Base-by-base conservation (phyloP, 2,329 filamentous ascomycete genomes). In the Hortaea sp. region DNA sequence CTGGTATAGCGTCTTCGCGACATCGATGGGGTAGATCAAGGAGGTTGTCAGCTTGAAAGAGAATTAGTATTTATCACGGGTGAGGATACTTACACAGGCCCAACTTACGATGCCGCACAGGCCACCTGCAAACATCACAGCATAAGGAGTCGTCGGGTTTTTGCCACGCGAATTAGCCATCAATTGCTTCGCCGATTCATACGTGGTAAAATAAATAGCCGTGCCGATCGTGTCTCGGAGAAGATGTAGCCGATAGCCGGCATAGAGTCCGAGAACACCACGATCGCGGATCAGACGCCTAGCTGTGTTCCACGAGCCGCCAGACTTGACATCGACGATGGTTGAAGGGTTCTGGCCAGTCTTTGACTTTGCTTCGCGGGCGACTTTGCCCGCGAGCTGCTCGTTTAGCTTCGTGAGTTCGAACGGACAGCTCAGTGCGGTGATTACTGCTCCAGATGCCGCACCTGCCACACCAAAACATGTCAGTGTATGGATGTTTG, bases 331-430 rank as follows among this genome's bases (percentile, higher is more conserved):
- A 29, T 50, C 45, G n/a, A 49, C 10, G 9, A 28, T 29, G n/a
- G n/a, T 7, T 3, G 42, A 34, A 11, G 45, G 31, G 31, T 41
- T 44, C 9, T 29, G 29, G 4, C 29, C 35, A 6, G 39, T 39
- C 37, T 13, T 41, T 13, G 28, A 37, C 31, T 37, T 29, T 7
- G 49, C 49, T 40, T 64, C 62, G 31, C 62, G 53, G 20, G 83
- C 82, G 69, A 89, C 78, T 49, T 90, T 70, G 7, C 88, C 84
- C 1, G 87, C 88, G 13, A 92, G 84, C 64, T 94, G 87, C 11
- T 87, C 85, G 63, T 84, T 89, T 49, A 92, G 74, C 66, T 94
- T 94, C n/a, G 85, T 89, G 64, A 94, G 75, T 65, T 94, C 87
- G 62, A 94, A 94, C 1, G 87, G 87, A 60, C 87, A 94, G 55